phyloP scores from a whole-genome alignment of 805 yeast species.

The Cyberlindnera mrakii region DNA sequence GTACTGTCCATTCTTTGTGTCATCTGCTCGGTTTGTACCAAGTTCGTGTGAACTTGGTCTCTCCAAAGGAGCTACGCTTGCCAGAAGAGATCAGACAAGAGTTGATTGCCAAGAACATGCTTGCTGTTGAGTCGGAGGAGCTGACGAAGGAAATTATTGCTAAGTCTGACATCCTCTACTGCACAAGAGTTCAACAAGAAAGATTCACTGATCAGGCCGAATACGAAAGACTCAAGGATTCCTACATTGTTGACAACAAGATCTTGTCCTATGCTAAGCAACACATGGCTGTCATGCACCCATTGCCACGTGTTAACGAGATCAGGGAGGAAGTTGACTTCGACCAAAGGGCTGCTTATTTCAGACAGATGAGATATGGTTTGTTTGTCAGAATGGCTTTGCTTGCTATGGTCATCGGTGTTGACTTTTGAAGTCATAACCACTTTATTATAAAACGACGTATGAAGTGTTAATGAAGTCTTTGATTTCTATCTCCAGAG shows the following conservation, averaged over 20 bases:
- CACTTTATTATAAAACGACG: not conserved
- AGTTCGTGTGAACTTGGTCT: constrained; percentile 84
- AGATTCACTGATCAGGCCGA: constrained; percentile 73
- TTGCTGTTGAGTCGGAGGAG: constrained; percentile 64
- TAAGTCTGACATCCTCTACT: constrained; percentile 89
- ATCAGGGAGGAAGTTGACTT: constrained; percentile 98
- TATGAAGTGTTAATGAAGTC: not conserved
- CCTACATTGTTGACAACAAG: constrained; percentile 88
- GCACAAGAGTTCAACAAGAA: constrained; percentile 98
- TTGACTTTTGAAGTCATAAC: constrained; percentile 49
- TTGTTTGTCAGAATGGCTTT: constrained; percentile 98
- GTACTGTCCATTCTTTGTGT: constrained; percentile 96
- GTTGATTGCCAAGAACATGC: constrained; percentile 61
- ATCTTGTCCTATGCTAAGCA: constrained; percentile 89
- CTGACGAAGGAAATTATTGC: constrained; percentile 83
- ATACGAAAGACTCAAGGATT: constrained; percentile 84
- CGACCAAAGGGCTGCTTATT: constrained; percentile 98
- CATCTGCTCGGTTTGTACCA: constrained; percentile 87
- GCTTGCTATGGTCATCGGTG: constrained; percentile 96
- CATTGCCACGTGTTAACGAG: constrained; percentile 95
- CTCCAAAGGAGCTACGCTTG: constrained; percentile 82
- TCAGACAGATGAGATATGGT: constrained; percentile 99
- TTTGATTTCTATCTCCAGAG: not conserved
- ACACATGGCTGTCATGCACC: constrained; percentile 99
- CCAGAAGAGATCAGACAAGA: constrained; percentile 70